Percentiles rank a stretch among this genome's conserved stretches.
These are phyloP conservation scores for Vicia sativa DNA, from an alignment of 306 rosid species.

Conservation along the genomic window DNA sequence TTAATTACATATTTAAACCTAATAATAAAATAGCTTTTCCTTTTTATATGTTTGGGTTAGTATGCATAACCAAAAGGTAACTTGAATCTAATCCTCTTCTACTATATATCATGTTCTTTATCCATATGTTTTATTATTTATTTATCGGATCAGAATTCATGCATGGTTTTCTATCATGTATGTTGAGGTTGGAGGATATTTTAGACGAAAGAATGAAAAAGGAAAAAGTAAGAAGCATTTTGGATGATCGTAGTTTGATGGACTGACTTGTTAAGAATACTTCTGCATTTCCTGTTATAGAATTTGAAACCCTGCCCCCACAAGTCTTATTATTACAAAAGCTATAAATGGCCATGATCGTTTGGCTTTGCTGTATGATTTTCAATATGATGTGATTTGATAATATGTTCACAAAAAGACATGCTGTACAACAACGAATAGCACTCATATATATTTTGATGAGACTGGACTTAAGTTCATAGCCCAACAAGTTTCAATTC, in stretches of 20 bases:
- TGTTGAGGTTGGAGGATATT: too few species aligned
- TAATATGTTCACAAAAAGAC: background rate
- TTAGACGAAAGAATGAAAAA: too few species aligned
- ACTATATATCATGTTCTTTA: too few species aligned
- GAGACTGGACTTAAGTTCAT: conserved; percentile 39
- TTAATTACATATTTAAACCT: too few species aligned
- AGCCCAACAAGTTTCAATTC: conserved; percentile 38
- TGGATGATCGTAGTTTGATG: conserved; percentile 18
- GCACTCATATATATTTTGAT: conserved; percentile 40
- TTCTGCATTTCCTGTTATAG: conserved; percentile 27
- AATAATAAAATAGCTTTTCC: too few species aligned
- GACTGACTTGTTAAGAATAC: conserved; percentile 9
- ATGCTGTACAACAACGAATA: conserved; percentile 9
- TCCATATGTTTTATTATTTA: too few species aligned
- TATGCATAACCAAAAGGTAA: too few species aligned
- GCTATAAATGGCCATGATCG: background rate
- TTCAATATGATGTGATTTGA: conserved; percentile 33
- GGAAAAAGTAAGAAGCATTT: background rate
- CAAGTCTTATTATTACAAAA: conserved; percentile 8
- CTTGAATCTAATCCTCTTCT: too few species aligned
- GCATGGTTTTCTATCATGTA: too few species aligned
- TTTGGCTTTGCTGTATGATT: conserved; percentile 22
- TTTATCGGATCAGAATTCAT: too few species aligned
- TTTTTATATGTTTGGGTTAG: too few species aligned
- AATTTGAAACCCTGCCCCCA: conserved; percentile 40